These are phyloP conservation scores for Vinca minor DNA, from an alignment of 257 asterid species.

Conservation along the genomic window DNA sequence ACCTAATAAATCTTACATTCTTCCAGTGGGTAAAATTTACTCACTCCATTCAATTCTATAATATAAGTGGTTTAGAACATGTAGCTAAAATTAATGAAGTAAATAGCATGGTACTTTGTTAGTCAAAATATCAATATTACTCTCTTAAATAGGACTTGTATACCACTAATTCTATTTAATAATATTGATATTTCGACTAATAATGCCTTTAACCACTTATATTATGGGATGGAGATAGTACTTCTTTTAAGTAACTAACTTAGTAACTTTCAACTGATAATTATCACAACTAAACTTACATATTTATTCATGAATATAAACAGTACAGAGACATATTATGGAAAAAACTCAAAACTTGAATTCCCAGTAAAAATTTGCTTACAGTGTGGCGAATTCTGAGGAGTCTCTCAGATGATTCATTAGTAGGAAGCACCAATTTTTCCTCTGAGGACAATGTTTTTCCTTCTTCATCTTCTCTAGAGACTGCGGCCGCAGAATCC, in stretches of 20 bases:
- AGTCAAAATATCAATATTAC: too few species aligned
- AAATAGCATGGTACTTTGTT: too few species aligned
- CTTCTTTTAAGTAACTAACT: too few species aligned
- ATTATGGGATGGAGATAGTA: too few species aligned
- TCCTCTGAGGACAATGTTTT: constrained; percentile 14
- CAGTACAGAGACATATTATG: neutral
- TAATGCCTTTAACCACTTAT: too few species aligned
- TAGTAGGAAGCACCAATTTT: constrained; percentile 63
- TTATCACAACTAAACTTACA: neutral
- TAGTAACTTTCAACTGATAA: neutral
- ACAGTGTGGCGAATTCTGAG: constrained; percentile 91
- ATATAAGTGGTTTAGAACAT: too few species aligned
- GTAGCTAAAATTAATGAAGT: too few species aligned
- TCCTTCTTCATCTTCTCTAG: constrained; percentile 17
- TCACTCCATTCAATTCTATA: too few species aligned
- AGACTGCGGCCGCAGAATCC: constrained; percentile 25
- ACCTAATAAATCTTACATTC: neutral
- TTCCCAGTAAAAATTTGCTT: neutral
- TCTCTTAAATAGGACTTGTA: too few species aligned
- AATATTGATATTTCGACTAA: too few species aligned
- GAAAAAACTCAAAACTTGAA: neutral
- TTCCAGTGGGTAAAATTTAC: neutral
- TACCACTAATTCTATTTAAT: too few species aligned
- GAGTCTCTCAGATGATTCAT: constrained; percentile 63
- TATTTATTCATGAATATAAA: too few species aligned